Base-by-base conservation (phyloP, 2,329 filamentous ascomycete genomes). In the Xylariaceae sp. region DNA sequence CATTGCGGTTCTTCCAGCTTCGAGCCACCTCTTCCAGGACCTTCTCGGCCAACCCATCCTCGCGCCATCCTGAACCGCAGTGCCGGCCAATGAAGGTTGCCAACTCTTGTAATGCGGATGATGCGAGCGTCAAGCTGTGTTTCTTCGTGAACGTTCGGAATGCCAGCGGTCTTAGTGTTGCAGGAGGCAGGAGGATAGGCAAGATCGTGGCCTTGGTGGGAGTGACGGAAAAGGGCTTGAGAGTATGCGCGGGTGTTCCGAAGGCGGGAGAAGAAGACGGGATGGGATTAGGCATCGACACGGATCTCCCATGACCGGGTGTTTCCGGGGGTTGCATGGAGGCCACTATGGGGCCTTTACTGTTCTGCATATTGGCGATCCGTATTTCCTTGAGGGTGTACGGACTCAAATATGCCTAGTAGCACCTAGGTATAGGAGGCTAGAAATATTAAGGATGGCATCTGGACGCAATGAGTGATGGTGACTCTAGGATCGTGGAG, bases 61-160 rank as follows among this genome's bases (percentile, higher is more conserved):
- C 92, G 68, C 93, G 85, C 94, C 94, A 99, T 86, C 87, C 91
- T 59, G 92, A 92, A 39, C 94, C 94, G 73, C 94, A 99, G 74
- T 96, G 89, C 67, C 90, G 88, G 9, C 94, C 95, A 56, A 99
- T 88, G 73, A 99, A 99, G 1, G 84, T 82, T 17, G 94, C 92
- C 37, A 99, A 81, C 51, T 89, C 85, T 73, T 93, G 87, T 4
- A 99, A 78, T 0, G 94, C 91, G 0, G 92, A 86, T 0, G 93
- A 94, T 6, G 90, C 92, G 56, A 99, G 84, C 0, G 92, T 97
- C 58, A 99, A 80, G 68, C 93, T 95, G 76, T 99, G 91, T 71
- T 97, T 99, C 75, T 97, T 97, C 1, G 94, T 99, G 66, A 99
- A 96, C 0, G 90, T 95, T 51, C 94, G 86, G 71, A 99, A 97